A percentile compares a stretch with the other conserved stretches of the same genome.
phyloP scores from a whole-genome alignment of 2,329 filamentous ascomycete genomes.

The Myriosclerotinia scirpicola region DNA sequence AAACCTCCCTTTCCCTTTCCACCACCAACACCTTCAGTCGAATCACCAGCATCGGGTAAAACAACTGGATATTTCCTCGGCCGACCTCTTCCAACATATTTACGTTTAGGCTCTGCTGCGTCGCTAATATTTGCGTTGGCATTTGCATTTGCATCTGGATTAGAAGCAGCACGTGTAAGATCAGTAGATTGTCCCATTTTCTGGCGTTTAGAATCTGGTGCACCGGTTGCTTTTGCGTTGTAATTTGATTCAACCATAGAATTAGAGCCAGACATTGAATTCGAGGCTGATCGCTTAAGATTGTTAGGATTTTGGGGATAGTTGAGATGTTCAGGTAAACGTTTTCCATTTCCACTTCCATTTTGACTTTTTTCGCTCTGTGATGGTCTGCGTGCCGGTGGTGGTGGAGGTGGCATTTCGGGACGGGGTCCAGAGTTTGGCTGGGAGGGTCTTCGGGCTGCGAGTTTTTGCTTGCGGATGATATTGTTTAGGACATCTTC shows the following conservation, averaged over 20 bases:
- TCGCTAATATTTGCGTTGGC: not conserved
- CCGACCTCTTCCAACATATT: not conserved
- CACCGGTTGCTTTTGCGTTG: not conserved
- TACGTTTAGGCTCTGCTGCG: not conserved
- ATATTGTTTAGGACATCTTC: not conserved
- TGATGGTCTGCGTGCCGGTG: not conserved
- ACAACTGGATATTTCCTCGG: not conserved
- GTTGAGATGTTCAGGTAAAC: not conserved
- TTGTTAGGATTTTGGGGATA: not conserved
- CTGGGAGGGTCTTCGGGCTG: not conserved
- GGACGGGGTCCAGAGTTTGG: not conserved
- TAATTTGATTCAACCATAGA: no score
- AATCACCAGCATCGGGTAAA: not conserved
- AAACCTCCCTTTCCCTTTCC: no score
- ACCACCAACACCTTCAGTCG: no score
- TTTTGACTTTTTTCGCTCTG: not conserved
- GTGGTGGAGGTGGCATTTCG: not conserved
- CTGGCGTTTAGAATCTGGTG: not conserved
- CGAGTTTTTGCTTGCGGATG: not conserved
- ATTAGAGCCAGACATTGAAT: not conserved
- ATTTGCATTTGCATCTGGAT: no score
- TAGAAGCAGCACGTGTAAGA: not conserved
- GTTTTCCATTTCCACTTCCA: not conserved
- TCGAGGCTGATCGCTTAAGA: conserved; percentile 4
- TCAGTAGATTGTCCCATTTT: not conserved